These are phyloP conservation scores for Fusarium duplospermum DNA, from an alignment of 2,329 filamentous ascomycete genomes.

Conservation along the genomic window DNA sequence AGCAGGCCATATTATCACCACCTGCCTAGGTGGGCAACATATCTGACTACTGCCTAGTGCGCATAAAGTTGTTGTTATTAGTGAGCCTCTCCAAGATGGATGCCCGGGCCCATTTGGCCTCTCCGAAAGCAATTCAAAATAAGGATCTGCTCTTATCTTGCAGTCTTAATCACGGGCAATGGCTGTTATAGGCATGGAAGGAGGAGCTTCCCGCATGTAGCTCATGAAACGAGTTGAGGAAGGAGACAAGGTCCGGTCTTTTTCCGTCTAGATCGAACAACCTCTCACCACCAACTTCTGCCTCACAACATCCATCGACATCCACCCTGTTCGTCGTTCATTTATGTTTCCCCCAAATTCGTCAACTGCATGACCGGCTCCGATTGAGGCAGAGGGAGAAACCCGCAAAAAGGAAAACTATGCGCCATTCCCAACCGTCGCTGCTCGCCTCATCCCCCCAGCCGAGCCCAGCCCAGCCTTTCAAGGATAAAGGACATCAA, in stretches of 20 bases:
- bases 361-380: background rate
- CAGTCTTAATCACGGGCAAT: background rate
- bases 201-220: background rate
- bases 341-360: background rate
- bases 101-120: background rate
- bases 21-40: constrained; percentile 11
- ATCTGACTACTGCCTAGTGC: constrained; percentile 19
- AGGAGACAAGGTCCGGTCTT: background rate
- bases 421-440: background rate
- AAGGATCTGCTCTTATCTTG: constrained; percentile 7
- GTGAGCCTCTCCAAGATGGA: constrained; percentile 1
- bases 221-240: background rate
- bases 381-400: background rate
- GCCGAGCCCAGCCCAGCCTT: background rate
- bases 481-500: background rate
- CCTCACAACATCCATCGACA: background rate
- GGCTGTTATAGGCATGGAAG: constrained; percentile 1
- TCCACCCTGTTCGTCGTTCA: background rate
- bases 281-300: background rate
- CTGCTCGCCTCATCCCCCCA: background rate
- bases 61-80: constrained; percentile 4
- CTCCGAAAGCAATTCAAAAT: background rate
- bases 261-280: background rate
- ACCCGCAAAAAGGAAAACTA: constrained; percentile 6
- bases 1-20: constrained; percentile 1